Evolutionary conservation across 2,329 filamentous ascomycete genomes (phyloP), one percentile per base, ranked within the genome.

Genomic region (Diaporthe vaccinii): DNA sequence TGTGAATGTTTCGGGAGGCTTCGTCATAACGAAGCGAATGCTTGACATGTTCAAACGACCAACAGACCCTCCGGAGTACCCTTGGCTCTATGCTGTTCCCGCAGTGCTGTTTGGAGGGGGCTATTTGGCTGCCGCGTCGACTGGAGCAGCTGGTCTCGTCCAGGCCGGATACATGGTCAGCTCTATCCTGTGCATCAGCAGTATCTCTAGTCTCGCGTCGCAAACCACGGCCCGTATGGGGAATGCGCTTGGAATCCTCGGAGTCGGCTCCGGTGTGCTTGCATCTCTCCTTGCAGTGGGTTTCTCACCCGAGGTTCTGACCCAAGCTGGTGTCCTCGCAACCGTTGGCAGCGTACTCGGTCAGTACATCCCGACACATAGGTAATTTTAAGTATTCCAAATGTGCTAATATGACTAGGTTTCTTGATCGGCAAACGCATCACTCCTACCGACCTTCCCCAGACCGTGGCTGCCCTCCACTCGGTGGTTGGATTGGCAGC

Each of bases 1-100:
- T 81, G 94, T 97, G 77, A 98, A 98, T 78, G 92, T 98, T 3
- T 93, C 94, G 0, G 95, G 95, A 75, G 95, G 95, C 0, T 98
- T 98, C 76, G 93, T 97, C 58, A 95, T 98, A 76, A 97, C 95
- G 4, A 97, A 97, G 85, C 90, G 95, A 77, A 98, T 98, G 95
- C 87, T 98, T 58, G 95, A 98, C 82, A 96, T 96, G 94, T 96
- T 96, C 82, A 94, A 93, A 81, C 90, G 94, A 87, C 93, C 94
- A 36, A 97, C 94, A 6, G 95, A 98, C 79, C 95, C 95, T 44
- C 92, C 93, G 0, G 95, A 98, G 82, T 98, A 96, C 78, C 94
- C 94, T 0, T 98, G 94, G 94, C 86, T 98, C 1, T 98, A 97
- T 80, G 93, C 92, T 1, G 86, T 97, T 74, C 95, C 95, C 0